Conservation (phyloP, 345 rosid species). For the Diplotaxis tenuifolia region DNA sequence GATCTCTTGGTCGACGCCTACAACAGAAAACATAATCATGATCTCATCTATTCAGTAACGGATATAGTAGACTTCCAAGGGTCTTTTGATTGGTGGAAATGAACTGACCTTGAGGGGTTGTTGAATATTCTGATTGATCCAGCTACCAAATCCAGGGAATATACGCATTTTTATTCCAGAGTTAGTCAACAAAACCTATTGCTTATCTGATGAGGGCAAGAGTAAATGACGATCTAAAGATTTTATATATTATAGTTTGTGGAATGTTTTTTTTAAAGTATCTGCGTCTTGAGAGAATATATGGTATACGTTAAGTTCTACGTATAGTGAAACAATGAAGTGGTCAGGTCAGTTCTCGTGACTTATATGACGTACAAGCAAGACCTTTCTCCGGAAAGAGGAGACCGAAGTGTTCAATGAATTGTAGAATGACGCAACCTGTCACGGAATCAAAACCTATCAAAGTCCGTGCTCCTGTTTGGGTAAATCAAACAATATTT, state of each 20-base stretch:
- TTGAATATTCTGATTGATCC: conserved; percentile 3
- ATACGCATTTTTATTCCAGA: background rate
- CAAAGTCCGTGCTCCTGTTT: too few species aligned
- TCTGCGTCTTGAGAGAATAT: background rate
- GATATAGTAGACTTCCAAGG: background rate
- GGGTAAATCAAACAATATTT: too few species aligned
- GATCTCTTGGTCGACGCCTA: conserved; percentile 37
- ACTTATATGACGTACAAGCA: background rate
- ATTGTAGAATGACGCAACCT: too few species aligned
- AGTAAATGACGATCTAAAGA: background rate
- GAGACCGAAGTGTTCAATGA: background rate
- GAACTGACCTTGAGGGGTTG: background rate
- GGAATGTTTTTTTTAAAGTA: background rate
- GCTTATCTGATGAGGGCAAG: background rate
- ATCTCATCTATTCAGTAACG: background rate
- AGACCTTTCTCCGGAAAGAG: background rate
- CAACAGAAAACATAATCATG: background rate
- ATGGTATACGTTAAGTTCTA: background rate
- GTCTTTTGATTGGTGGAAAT: background rate
- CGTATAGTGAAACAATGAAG: background rate
- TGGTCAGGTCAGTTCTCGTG: background rate
- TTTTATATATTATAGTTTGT: background rate
- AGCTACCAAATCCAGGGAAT: background rate
- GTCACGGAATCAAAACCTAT: too few species aligned
- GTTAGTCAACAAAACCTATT: background rate